Evolutionary conservation across 1,139 yeast species (phyloP).

Genomic region (Pichia sp.): DNA sequence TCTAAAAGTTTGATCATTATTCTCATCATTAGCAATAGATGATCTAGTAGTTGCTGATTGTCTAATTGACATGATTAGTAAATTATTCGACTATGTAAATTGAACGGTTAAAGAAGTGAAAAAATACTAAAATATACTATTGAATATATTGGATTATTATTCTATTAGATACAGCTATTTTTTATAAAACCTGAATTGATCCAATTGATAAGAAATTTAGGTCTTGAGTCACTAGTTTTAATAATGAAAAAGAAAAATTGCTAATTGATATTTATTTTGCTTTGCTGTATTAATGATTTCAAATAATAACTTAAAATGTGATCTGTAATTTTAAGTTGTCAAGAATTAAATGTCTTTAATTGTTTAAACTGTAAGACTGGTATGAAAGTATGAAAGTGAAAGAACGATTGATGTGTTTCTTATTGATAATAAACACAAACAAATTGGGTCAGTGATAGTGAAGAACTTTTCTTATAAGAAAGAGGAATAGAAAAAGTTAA

Average conservation of each 20-base stretch:
- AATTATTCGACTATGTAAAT: background rate
- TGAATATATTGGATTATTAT: background rate
- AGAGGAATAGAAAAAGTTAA: background rate
- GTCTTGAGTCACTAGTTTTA: too few species aligned
- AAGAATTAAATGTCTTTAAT: background rate
- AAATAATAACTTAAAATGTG: background rate
- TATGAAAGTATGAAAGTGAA: background rate
- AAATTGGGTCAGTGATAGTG: background rate
- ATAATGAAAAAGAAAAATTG: too few species aligned
- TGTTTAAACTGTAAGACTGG: background rate
- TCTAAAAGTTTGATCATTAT: slow-evolving; percentile 10
- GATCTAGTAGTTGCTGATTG: slow-evolving; percentile 10
- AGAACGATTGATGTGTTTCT: background rate
- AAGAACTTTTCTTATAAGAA: background rate
- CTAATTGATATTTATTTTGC: too few species aligned
- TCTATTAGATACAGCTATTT: background rate
- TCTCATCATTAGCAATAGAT: slow-evolving; percentile 18
- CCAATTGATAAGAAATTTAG: too few species aligned
- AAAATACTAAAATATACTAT: background rate
- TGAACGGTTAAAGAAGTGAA: background rate
- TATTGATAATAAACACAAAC: background rate
- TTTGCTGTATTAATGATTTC: too few species aligned
- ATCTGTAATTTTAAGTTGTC: slow-evolving; percentile 2
- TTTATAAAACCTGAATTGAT: background rate
- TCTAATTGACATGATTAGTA: slow-evolving; percentile 17